These are phyloP conservation scores for Apiotrichum akiyoshidainum DNA, from an alignment of 1,284 basidiomycete species.

Conservation along the genomic window DNA sequence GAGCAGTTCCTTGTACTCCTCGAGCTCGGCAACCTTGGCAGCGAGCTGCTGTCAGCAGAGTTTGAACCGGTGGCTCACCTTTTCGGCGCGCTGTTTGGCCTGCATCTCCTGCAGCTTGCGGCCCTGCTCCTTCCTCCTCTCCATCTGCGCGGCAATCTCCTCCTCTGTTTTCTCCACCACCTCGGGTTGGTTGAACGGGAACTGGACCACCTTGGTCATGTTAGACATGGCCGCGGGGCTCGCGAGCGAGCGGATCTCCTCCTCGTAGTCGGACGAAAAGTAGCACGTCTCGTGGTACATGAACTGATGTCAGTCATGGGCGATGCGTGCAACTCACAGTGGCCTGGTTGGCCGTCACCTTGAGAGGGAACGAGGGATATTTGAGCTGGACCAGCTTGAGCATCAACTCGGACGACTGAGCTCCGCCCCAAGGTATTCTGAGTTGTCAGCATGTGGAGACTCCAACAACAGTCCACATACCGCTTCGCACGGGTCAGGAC, in stretches of 20 bases:
- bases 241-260: constrained; percentile 63
- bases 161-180: constrained; percentile 87
- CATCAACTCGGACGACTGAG: constrained; percentile 84
- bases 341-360: constrained; percentile 57
- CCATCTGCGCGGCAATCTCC: constrained; percentile 71
- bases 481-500: constrained; percentile 78
- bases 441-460: constrained; percentile 1
- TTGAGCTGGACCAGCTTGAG: constrained; percentile 92
- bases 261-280: constrained; percentile 74
- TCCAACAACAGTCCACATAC: constrained; percentile 51
- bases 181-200: constrained; percentile 69
- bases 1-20: constrained; percentile 65
- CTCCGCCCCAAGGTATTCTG: constrained; percentile 90
- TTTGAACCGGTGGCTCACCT: constrained; percentile 55
- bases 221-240: constrained; percentile 65
- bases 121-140: constrained; percentile 79
- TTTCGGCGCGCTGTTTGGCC: constrained; percentile 79
- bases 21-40: constrained; percentile 63
- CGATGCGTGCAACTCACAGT: constrained; percentile 51
- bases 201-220: constrained; percentile 73
- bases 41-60: constrained; percentile 27
- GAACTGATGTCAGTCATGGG: constrained; percentile 58
- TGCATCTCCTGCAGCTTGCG: constrained; percentile 86
- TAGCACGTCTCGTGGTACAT: constrained; percentile 86
- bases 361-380: constrained; percentile 77